Evolutionary conservation across 371 early-diverging fungal species (phyloP).

Genomic region (Synchytrium microbalum): DNA sequence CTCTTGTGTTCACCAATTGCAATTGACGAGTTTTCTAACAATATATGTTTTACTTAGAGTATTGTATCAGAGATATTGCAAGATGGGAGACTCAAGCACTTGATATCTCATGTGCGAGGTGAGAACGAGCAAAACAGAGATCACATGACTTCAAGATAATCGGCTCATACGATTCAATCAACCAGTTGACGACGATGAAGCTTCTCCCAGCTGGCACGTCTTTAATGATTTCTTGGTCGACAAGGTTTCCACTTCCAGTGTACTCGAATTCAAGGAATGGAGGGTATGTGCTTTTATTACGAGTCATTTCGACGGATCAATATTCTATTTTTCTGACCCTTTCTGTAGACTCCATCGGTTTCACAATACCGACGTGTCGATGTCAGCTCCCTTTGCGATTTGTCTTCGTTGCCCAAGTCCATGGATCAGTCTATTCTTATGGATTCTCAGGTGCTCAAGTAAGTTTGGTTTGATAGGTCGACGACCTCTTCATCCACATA

Average conservation of each 20-base stretch:
- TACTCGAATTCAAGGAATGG: constrained; percentile 66
- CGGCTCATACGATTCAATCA: too few relatives aligned
- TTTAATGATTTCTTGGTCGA: constrained; percentile 93
- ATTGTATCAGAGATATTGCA: constrained; percentile 57
- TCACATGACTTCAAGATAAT: too few relatives aligned
- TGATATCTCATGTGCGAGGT: constrained; percentile 68
- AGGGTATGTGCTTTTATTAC: constrained; percentile 41
- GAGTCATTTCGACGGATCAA: neutral
- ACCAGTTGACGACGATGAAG: constrained; percentile 27
- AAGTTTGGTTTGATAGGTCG: constrained; percentile 11
- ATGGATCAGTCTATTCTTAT: neutral
- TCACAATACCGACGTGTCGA: constrained; percentile 61
- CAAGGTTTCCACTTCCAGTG: constrained; percentile 59
- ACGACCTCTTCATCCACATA: constrained; percentile 12
- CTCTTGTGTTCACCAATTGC: too few relatives aligned
- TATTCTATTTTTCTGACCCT: neutral
- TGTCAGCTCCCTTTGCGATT: constrained; percentile 14
- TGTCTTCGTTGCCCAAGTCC: neutral
- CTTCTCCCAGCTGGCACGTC: constrained; percentile 56
- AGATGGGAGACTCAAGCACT: constrained; percentile 57
- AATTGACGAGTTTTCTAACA: neutral
- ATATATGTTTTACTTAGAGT: constrained; percentile 29
- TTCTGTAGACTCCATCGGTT: constrained; percentile 55
- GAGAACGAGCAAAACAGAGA: constrained; percentile 8
- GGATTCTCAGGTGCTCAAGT: constrained; percentile 17